Percentiles rank a stretch among this genome's conserved stretches.
Conservation (phyloP, 2,329 filamentous ascomycete genomes). For the Cordyceps tenuipes region DNA sequence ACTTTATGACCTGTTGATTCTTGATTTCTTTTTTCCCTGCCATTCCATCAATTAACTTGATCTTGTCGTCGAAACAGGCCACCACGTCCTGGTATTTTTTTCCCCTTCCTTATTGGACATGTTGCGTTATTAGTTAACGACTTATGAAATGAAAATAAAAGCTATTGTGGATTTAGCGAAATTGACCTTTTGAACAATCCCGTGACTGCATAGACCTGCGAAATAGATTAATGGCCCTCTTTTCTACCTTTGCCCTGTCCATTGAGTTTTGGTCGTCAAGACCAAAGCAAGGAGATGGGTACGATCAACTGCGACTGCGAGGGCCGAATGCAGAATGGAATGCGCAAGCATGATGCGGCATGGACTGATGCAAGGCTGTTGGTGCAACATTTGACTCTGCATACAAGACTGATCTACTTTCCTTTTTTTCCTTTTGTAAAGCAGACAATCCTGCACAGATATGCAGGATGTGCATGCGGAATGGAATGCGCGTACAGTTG, state of each 20-base stretch:
- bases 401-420: not conserved
- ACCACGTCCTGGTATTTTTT: slow-evolving; percentile 9
- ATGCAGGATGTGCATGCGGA: not conserved
- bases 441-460: not conserved
- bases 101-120: slow-evolving; percentile 15
- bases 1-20: slow-evolving; percentile 19
- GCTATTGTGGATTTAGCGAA: slow-evolving; percentile 7
- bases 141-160: slow-evolving; percentile 34
- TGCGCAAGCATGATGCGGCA: not conserved
- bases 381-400: not conserved
- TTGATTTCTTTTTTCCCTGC: slow-evolving; percentile 14
- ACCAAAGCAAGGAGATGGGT: no score
- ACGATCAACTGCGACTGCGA: no score
- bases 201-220: not conserved
- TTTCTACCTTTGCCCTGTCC: no score
- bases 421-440: not conserved
- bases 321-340: not conserved
- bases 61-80: slow-evolving; percentile 2
- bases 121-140: slow-evolving; percentile 32
- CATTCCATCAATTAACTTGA: slow-evolving; percentile 6
- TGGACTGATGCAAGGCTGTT: not conserved
- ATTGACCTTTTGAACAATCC: not conserved
- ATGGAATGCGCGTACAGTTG: not conserved
- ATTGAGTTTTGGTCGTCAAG: no score
- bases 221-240: not conserved